Evolutionary conservation across 176 grass and related monocot species (phyloP), one percentile per base, ranked within the genome.

Genomic region (Bonia amplexicaulis): DNA sequence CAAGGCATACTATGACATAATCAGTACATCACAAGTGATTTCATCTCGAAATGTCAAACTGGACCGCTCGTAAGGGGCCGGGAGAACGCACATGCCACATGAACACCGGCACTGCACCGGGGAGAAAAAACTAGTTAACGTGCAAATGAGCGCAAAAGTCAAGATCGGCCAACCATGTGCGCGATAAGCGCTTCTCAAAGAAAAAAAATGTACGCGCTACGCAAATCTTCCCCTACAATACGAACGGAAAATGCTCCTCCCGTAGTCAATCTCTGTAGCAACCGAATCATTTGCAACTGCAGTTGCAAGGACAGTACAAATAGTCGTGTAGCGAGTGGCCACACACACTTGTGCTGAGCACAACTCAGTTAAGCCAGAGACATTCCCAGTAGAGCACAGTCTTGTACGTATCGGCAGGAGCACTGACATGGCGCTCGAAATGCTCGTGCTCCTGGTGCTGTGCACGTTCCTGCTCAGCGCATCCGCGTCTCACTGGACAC

Each of bases 131-230:
- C 29, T 60, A 44, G 22, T 63, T 31, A 49, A 89, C 87, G 78
- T 89, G 87, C 81, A 67, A 20, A 19, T 2, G 51, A 60, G 16
- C 70, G 40, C 66, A 33, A 89, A 85, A 85, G 87, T 85, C 87
- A 85, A 85, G 66, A 67, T 9, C 52, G 60, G 69, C 60, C 59
- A 75, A 85, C 60, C 82, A 61, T 69, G 45, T 23, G 75, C 82
- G 40, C 22, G 55, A 59, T 12, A 11, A 23, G 55, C 68, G 67
- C 80, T 31, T 46, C 25, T 60, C 23, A 72, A 46, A 33, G 9
- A 44, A 12, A 71, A 33, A 82, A 58, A 41, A 44, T 23, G 44
- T 48, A 70, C 45, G 35, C 79, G 14, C 33, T 23, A 69, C 29
- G 78, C 52, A 82, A 22, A 65, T 72, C 47, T 53, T 33, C 47